phyloP scores from a whole-genome alignment of 768 basidiomycete genomes.

The Pseudohyphozyma bogoriensis region DNA sequence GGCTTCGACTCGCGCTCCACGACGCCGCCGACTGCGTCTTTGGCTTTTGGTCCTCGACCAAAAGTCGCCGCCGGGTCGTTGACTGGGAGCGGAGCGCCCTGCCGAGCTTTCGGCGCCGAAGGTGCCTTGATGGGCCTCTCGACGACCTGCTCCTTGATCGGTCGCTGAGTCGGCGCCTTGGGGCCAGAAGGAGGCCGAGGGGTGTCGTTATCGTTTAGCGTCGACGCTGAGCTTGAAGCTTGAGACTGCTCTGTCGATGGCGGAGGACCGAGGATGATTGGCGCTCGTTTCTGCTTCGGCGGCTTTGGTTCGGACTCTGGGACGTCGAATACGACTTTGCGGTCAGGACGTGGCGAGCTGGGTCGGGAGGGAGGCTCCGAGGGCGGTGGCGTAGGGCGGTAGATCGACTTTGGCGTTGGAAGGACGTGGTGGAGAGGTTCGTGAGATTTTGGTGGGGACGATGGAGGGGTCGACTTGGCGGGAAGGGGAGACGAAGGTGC shows the following conservation, averaged over 20 bases:
- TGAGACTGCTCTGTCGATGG: not conserved
- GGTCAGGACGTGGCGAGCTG: not conserved
- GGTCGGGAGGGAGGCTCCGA: conserved; percentile 7
- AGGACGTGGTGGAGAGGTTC: not conserved
- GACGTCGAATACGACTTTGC: conserved; percentile 20
- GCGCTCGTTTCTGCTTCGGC: conserved; percentile 2
- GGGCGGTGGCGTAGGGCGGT: conserved; percentile 7
- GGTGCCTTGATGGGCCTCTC: conserved; percentile 19
- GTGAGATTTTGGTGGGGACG: not conserved
- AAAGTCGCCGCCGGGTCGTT: not conserved
- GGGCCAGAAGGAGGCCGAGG: not conserved
- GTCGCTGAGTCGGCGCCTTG: not conserved
- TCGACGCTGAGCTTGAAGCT: not conserved
- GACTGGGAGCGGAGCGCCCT: not conserved
- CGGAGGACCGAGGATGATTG: conserved; percentile 11
- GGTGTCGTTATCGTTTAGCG: not conserved
- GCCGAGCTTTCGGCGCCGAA: conserved; percentile 1
- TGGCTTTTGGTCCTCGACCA: conserved; percentile 3
- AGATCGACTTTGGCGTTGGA: conserved; percentile 1
- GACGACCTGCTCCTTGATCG: conserved; percentile 22
- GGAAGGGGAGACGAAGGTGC: not conserved
- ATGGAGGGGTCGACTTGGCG: not conserved
- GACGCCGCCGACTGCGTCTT: not conserved
- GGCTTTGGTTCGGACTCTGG: not conserved
- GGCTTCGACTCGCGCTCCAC: conserved; percentile 1